phyloP scores from a whole-genome alignment of 2,329 filamentous ascomycete species.

The Emmonsia crescens region DNA sequence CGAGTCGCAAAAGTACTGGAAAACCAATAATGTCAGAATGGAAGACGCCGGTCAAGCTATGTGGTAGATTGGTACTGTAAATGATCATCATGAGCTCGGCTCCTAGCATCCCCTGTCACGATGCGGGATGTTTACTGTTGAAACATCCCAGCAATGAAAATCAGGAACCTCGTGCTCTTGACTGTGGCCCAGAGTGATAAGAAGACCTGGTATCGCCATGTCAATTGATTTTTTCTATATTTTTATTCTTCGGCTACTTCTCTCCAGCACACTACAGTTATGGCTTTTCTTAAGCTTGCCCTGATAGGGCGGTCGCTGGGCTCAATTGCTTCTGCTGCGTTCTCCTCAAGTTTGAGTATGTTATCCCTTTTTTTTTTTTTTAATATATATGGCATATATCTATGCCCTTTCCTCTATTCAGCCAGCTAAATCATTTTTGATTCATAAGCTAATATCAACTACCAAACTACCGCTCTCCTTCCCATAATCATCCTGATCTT shows the following conservation, averaged over 20 bases:
- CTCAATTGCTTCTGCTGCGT: not conserved
- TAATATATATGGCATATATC: not conserved
- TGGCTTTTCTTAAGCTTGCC: constrained; percentile 1
- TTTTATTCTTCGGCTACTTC: not conserved
- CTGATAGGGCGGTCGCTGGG: not conserved
- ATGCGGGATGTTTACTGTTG: not conserved
- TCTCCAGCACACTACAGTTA: not conserved
- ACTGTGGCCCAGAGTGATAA: not conserved
- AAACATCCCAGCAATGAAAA: not conserved
- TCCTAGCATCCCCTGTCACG: not conserved
- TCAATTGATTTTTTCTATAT: not conserved
- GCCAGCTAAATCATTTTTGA: not conserved
- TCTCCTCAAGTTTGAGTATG: constrained; percentile 5
- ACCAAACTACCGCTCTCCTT: constrained; percentile 52
- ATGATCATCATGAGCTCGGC: not conserved
- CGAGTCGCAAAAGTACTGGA: not conserved
- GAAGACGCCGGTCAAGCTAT: not conserved
- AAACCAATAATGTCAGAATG: not conserved
- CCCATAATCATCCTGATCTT: constrained; percentile 50
- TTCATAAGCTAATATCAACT: not conserved
- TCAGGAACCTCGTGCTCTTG: no score
- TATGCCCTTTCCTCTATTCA: not conserved
- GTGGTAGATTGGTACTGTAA: not conserved
- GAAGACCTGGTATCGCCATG: not conserved
- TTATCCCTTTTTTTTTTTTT: no score